Evolutionary conservation across 768 basidiomycete genomes (phyloP).

Genomic region (Terana coerulea): DNA sequence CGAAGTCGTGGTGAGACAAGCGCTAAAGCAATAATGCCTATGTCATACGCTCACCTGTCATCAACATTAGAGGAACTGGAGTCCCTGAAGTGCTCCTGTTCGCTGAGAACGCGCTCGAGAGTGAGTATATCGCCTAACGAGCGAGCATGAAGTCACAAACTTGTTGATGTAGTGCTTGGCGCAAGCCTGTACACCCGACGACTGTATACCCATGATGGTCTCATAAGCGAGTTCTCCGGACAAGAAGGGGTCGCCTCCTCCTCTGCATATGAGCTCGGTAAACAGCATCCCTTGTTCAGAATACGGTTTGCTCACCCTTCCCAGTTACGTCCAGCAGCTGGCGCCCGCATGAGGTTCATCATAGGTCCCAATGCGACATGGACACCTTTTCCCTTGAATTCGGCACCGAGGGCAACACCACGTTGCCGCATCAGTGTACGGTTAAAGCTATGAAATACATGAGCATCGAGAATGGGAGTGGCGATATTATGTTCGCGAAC

Average conservation of each 20-base stretch:
- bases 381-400: constrained; percentile 81
- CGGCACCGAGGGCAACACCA: constrained; percentile 74
- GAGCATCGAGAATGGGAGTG: neutral
- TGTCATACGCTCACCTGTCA: constrained; percentile 16
- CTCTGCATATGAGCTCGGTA: constrained; percentile 1
- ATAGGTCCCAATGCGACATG: constrained; percentile 73
- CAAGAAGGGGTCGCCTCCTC: constrained; percentile 82
- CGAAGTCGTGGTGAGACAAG: neutral
- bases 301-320: constrained; percentile 59
- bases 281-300: constrained; percentile 17
- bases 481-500: constrained; percentile 16
- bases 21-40: neutral
- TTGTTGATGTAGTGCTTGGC: constrained; percentile 78
- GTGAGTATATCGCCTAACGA: neutral
- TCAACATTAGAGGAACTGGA: constrained; percentile 22
- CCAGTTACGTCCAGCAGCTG: constrained; percentile 81
- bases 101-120: constrained; percentile 2
- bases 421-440: constrained; percentile 73
- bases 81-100: constrained; percentile 19
- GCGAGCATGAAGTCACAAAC: neutral
- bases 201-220: constrained; percentile 79
- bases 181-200: constrained; percentile 75
- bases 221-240: constrained; percentile 72
- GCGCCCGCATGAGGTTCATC: constrained; percentile 63
- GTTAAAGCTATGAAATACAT: constrained; percentile 42